Conservation (phyloP, 495 filamentous ascomycete genomes). For the Pyronema omphalodes region DNA sequence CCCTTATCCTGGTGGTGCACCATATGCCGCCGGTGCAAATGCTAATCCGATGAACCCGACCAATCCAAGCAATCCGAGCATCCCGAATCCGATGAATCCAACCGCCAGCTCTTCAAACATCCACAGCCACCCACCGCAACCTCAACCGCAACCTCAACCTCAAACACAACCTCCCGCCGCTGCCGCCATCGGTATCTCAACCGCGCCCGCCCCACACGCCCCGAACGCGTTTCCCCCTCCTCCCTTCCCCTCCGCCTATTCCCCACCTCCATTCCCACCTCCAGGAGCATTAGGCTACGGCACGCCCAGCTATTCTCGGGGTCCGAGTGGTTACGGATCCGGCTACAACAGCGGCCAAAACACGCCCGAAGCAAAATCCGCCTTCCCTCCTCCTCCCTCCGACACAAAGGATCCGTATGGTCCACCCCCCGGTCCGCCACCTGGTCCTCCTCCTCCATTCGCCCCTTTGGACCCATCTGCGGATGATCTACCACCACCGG, state of each 20-base stretch:
- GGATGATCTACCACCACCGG: constrained; percentile 56
- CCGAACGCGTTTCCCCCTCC: too few relatives aligned
- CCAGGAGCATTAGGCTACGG: too few relatives aligned
- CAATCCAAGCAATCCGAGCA: not conserved
- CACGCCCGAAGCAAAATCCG: not conserved
- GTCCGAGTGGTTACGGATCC: not conserved
- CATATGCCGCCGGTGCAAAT: too few relatives aligned
- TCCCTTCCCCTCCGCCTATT: too few relatives aligned
- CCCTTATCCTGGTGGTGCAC: not conserved
- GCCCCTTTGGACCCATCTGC: constrained; percentile 13
- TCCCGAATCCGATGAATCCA: not conserved
- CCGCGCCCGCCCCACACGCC: too few relatives aligned
- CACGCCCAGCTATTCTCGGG: too few relatives aligned
- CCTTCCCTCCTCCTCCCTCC: constrained; percentile 14
- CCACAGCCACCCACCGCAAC: not conserved
- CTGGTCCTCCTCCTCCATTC: constrained; percentile 27
- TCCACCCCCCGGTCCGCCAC: not conserved
- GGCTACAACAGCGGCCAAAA: too few relatives aligned
- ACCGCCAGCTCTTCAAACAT: not conserved
- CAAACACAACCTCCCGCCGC: not conserved
- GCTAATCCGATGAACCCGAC: not conserved
- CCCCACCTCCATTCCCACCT: too few relatives aligned
- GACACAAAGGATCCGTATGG: constrained; percentile 4
- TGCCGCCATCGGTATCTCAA: too few relatives aligned
- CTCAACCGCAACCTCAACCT: not conserved